phyloP scores from a whole-genome alignment of 306 rosid genomes.

The Vicia sativa region DNA sequence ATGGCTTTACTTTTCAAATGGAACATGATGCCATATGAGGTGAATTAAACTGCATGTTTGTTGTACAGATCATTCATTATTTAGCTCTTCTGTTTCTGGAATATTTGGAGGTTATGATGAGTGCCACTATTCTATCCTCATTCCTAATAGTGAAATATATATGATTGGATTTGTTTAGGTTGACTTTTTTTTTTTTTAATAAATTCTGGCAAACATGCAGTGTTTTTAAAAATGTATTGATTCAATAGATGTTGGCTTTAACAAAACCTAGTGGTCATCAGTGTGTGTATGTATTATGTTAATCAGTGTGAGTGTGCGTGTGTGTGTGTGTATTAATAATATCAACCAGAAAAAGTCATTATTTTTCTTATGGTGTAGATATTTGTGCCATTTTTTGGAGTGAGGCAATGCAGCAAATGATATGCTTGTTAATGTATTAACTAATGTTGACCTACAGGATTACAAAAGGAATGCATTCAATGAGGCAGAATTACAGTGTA shows the following conservation, averaged over 20 bases:
- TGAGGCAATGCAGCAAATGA: conserved; percentile 11
- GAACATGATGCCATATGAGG: neutral
- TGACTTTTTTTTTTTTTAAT: neutral
- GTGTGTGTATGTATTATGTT: neutral
- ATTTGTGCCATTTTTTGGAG: neutral
- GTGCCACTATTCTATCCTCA: neutral
- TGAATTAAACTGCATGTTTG: neutral
- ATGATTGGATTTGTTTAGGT: neutral
- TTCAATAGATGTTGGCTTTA: neutral
- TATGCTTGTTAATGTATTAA: conserved; percentile 20
- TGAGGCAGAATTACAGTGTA: conserved; percentile 88
- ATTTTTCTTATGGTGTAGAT: neutral
- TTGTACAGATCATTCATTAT: neutral
- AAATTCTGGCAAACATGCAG: neutral
- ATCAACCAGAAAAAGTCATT: neutral
- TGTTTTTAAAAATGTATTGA: conserved; percentile 7
- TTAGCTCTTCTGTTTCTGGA: neutral
- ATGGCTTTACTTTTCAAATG: conserved; percentile 2
- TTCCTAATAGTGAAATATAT: neutral
- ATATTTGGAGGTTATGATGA: neutral
- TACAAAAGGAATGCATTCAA: conserved; percentile 74
- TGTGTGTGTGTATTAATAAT: neutral
- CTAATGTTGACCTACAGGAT: conserved; percentile 66
- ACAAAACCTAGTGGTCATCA: neutral
- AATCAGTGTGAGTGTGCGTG: neutral